Evolutionary conservation across 2,329 filamentous ascomycete species (phyloP).

Genomic region (Purpureocillium takamizusanense): DNA sequence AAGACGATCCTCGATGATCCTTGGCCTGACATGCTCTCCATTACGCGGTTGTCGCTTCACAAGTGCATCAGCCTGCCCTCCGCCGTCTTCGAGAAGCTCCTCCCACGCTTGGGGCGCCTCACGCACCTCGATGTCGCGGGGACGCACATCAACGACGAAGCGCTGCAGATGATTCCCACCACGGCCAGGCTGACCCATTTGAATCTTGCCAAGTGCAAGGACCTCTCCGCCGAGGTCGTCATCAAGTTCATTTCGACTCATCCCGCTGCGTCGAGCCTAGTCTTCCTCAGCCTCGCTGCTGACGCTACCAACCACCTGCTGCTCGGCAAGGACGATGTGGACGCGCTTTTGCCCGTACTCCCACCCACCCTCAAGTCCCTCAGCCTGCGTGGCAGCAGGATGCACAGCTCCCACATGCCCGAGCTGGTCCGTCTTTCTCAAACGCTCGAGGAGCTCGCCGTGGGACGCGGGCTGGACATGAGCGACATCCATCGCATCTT

Average conservation of each 20-base stretch:
- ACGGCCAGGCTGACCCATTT: conserved; percentile 68
- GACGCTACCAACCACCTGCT: conserved; percentile 66
- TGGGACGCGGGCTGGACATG: conserved; percentile 59
- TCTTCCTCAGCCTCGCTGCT: conserved; percentile 64
- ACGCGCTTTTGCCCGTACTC: conserved; percentile 54
- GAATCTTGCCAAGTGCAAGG: conserved; percentile 67
- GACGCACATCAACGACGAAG: conserved; percentile 64
- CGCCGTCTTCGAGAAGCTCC: conserved; percentile 56
- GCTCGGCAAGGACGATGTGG: conserved; percentile 56
- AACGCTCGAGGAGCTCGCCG: conserved; percentile 63
- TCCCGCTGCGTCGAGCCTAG: conserved; percentile 56
- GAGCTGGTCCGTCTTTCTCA: conserved; percentile 57
- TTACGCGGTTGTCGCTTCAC: conserved; percentile 66
- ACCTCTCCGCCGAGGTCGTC: conserved; percentile 56
- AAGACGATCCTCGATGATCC: conserved; percentile 40
- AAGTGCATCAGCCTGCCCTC: conserved; percentile 66
- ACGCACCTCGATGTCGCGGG: conserved; percentile 76
- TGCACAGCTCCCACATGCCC: conserved; percentile 55
- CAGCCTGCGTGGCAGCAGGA: conserved; percentile 66
- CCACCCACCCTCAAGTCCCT: conserved; percentile 62
- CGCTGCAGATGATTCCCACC: conserved; percentile 60
- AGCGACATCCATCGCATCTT: conserved; percentile 59
- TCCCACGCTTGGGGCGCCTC: conserved; percentile 60
- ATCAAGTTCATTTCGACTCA: conserved; percentile 64
- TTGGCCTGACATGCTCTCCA: conserved; percentile 45